A percentile compares a stretch with the other conserved stretches of the same genome.
Conservation (phyloP, 2,329 filamentous ascomycete species). For the Nannizzia gypsea region DNA sequence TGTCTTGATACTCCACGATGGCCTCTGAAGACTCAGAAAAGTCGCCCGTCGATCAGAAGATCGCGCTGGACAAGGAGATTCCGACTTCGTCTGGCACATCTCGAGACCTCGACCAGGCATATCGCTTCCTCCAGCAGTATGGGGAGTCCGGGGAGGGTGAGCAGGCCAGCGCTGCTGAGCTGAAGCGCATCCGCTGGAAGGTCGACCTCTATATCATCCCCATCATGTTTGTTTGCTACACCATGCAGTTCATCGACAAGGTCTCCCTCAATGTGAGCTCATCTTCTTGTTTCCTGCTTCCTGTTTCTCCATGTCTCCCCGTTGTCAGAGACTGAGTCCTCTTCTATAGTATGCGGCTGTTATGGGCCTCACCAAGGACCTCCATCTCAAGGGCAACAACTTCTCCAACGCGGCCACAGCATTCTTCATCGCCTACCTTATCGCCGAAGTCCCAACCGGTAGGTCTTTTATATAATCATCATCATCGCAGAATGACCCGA, state of each 20-base stretch:
- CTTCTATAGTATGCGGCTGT: conserved; percentile 48
- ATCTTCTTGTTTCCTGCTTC: conserved; percentile 17
- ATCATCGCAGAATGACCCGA: too few relatives aligned
- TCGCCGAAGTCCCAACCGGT: conserved; percentile 51
- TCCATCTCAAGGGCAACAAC: conserved; percentile 46
- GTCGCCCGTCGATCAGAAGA: conserved; percentile 1
- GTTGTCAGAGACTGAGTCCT: neutral
- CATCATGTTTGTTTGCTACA: conserved; percentile 42
- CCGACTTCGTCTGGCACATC: neutral
- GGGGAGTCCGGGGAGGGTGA: neutral
- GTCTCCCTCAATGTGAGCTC: conserved; percentile 41
- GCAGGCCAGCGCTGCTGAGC: neutral
- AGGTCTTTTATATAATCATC: conserved; percentile 12
- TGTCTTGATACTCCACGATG: neutral
- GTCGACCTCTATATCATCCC: conserved; percentile 39
- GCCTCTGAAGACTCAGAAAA: neutral
- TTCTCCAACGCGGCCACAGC: conserved; percentile 52
- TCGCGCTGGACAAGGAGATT: neutral
- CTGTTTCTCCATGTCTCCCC: neutral
- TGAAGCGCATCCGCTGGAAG: conserved; percentile 24
- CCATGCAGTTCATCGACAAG: conserved; percentile 53
- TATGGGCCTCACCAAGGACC: conserved; percentile 49
- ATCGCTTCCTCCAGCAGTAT: conserved; percentile 2
- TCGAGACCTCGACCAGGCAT: conserved; percentile 7
- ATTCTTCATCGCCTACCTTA: conserved; percentile 50